phyloP scores from a whole-genome alignment of 2,329 filamentous ascomycete species.

The Beauveria asiatica region DNA sequence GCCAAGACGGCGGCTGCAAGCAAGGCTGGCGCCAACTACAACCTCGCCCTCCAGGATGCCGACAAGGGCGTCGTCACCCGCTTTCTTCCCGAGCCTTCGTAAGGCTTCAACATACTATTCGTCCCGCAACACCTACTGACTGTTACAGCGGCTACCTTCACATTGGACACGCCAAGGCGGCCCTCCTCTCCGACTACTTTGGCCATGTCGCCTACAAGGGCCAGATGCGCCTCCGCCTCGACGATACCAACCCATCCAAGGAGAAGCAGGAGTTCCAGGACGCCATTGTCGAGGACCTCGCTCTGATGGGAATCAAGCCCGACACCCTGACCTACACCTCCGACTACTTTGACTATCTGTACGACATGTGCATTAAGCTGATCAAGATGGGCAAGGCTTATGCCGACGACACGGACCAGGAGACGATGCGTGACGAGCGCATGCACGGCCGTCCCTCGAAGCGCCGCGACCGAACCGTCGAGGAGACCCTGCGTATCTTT shows the following conservation, averaged over 20 bases:
- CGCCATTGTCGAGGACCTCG: conserved; percentile 83
- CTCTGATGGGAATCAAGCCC: conserved; percentile 83
- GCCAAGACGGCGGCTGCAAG: conserved; percentile 60
- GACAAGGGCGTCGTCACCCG: conserved; percentile 85
- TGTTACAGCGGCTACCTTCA: conserved; percentile 66
- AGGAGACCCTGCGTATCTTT: conserved; percentile 80
- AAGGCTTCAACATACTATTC: conserved; percentile 24
- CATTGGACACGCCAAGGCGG: conserved; percentile 92
- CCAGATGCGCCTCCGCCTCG: conserved; percentile 83
- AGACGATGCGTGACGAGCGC: conserved; percentile 78
- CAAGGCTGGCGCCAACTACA: conserved; percentile 79
- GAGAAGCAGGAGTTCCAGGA: conserved; percentile 97
- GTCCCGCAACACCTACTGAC: conserved; percentile 7
- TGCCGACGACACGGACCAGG: conserved; percentile 86
- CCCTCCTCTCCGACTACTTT: conserved; percentile 92
- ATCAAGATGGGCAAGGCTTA: conserved; percentile 86
- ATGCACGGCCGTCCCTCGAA: conserved; percentile 76
- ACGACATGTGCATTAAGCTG: conserved; percentile 74
- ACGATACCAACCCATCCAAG: conserved; percentile 95
- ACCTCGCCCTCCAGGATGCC: conserved; percentile 75
- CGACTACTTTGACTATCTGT: conserved; percentile 90
- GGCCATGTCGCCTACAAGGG: conserved; percentile 89
- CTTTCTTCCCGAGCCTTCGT: conserved; percentile 91
- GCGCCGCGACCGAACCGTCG: conserved; percentile 66
- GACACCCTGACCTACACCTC: conserved; percentile 84